A percentile compares a stretch with the other conserved stretches of the same genome.
Evolutionary conservation across 495 filamentous ascomycete species (phyloP).

Genomic region (Diplogelasinospora grovesii): DNA sequence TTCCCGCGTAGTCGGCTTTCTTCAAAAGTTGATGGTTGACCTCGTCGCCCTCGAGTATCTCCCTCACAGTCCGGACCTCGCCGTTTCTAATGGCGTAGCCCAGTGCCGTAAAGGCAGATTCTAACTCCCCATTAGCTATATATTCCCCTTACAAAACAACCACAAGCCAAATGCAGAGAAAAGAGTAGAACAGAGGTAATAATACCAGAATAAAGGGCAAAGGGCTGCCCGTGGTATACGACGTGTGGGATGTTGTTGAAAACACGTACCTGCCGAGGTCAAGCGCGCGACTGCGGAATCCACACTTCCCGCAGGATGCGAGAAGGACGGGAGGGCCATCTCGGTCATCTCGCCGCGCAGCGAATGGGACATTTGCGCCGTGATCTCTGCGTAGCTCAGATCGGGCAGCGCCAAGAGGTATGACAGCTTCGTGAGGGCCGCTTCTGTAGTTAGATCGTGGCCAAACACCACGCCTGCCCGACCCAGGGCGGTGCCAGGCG

Average conservation of each 20-base stretch:
- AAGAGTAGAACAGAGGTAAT: no score
- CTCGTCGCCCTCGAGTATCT: slow-evolving; percentile 59
- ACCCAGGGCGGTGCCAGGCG: slow-evolving; percentile 81
- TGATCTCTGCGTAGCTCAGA: slow-evolving; percentile 55
- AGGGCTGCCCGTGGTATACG: no score
- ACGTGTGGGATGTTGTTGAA: no score
- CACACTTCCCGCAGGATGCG: slow-evolving; percentile 55
- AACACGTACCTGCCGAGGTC: slow-evolving; percentile 28
- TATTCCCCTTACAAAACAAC: slow-evolving; percentile 26
- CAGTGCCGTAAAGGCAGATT: slow-evolving; percentile 60
- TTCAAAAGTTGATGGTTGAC: slow-evolving; percentile 58
- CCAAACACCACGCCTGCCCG: slow-evolving; percentile 87
- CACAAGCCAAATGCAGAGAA: background rate
- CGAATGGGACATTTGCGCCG: slow-evolving; percentile 63
- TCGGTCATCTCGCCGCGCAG: slow-evolving; percentile 86
- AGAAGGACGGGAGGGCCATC: slow-evolving; percentile 54
- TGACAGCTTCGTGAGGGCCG: slow-evolving; percentile 86
- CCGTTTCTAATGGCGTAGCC: slow-evolving; percentile 77
- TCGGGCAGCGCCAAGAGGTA: slow-evolving; percentile 71
- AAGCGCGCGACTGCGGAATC: slow-evolving; percentile 26
- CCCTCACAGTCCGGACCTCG: slow-evolving; percentile 54
- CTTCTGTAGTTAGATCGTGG: slow-evolving; percentile 88
- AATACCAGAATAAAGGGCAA: no score
- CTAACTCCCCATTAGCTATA: slow-evolving; percentile 10
- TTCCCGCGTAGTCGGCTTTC: slow-evolving; percentile 78